A percentile compares a stretch with the other conserved stretches of the same genome.
Conservation (phyloP, 768 basidiomycete genomes). For the Podaxis rugospora region DNA sequence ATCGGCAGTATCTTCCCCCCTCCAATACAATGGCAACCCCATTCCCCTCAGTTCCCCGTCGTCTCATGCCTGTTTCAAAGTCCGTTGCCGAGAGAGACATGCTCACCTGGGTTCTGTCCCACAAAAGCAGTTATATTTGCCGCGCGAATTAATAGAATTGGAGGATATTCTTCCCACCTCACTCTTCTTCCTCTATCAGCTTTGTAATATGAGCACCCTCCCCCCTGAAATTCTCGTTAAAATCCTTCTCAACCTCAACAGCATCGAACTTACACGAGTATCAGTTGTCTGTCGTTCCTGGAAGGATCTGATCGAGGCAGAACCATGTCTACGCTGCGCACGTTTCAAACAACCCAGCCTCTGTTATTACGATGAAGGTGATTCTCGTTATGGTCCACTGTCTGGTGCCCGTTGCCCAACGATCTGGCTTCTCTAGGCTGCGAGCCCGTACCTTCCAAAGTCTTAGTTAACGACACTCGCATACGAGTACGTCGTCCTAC, state of each 20-base stretch:
- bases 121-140: not conserved
- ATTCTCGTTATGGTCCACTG: not conserved
- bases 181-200: not conserved
- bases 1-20: too few relatives aligned
- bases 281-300: slow-evolving; percentile 15
- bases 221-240: slow-evolving; percentile 13
- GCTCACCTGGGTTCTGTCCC: not conserved
- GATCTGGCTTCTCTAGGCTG: not conserved
- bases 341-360: slow-evolving; percentile 12
- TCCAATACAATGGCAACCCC: too few relatives aligned
- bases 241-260: slow-evolving; percentile 12
- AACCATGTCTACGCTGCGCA: slow-evolving; percentile 4
- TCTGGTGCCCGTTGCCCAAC: not conserved
- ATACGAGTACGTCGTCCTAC: not conserved
- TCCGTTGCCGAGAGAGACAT: not conserved
- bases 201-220: not conserved
- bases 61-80: too few relatives aligned
- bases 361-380: not conserved
- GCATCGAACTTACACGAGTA: slow-evolving; percentile 10
- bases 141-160: not conserved
- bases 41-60: too few relatives aligned
- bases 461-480: not conserved
- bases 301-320: slow-evolving; percentile 7
- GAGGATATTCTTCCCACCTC: not conserved
- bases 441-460: not conserved